Base-by-base conservation (phyloP, 768 basidiomycete genomes). In the Lenzites betulinus region DNA sequence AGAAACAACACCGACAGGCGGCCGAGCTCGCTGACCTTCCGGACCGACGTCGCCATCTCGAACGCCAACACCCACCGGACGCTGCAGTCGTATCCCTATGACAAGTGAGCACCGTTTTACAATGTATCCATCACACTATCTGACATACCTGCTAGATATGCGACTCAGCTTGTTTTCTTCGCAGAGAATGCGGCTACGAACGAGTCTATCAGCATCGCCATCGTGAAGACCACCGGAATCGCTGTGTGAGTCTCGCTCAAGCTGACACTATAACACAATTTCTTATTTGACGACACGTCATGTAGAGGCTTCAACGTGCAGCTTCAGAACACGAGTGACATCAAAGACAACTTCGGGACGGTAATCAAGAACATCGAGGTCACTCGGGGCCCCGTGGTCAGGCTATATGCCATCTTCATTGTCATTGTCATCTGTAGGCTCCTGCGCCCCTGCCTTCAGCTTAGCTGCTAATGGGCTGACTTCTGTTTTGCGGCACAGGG, bases 81-180 rank as follows among this genome's bases (percentile, higher is more conserved):
- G 7, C 46, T 53, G 2, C 64, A 64, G 28, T 58, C 64, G 1
- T 64, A 64, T 39, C 64, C 64, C 1, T 64, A 61, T 43, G 64
- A 64, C 41, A 59, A 64, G 64, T 61, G 55, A 50, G 64, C 23
- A 26, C 11, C 3, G 2, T 7, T 18, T 33, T 38, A 0, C 33
- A 9, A 23, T 36, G 15, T 7, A n/a, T n/a, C n/a, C n/a, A 13
- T 18, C 13, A 6, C 7, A 26, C 2, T 16, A 15, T 7, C 22
- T 18, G 22, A n/a, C 18, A 18, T 7, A 7, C n/a, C 2, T 18
- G 18, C 2, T 33, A 64, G 64, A 33, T 64, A 64, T 28, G 41
- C 38, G 12, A 51, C 59, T 1, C 48, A 53, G 30, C 52, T 64
- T 6, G 59, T 54, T 1, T 54, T 64, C 35, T 64, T 61, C 36